Base-by-base conservation (phyloP, 106 monocot genomes). In the Alisma plantagoaquatica region DNA sequence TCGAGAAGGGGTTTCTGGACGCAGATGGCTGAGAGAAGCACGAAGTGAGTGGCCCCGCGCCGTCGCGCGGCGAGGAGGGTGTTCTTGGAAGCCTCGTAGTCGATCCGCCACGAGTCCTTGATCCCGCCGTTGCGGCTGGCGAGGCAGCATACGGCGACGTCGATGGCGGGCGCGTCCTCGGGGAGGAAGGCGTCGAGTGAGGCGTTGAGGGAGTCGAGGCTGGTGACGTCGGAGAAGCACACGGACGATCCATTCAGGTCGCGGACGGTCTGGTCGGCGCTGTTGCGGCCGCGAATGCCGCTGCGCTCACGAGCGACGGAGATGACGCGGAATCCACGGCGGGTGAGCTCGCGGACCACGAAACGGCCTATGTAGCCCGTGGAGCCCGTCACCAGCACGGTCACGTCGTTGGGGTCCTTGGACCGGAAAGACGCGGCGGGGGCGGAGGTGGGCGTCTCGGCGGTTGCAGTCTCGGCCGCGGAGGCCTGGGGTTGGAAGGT, bases 1-100 rank as follows among this genome's bases (percentile, higher is more conserved):
- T 84, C 93, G 21, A 94, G 84, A 20, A 84, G 83, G 0, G 93
- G 93, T 54, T 81, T 94, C 68, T 94, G 93, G 43, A 94, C 93
- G 64, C 93, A 94, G 53, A 94, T 84, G 46, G 93, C 93, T 5
- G 93, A 94, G 26, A 94, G 72, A 31, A 94, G 83, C 19, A 88
- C 93, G 57, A 94, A 94, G 51, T 94, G 87, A 10, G 62, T 6
- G 29, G 93, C 93, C 2, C 93, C 93, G 32, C 47, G 53, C 10
- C 54, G 48, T 26, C 80, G 74, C 17, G 73, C 87, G 32, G 83
- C 82, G 28, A 65, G 20, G 29, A 94, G 76, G 42, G 68, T 80
- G 77, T 94, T 83, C 3, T 57, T 53, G 38, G 83, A 65, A 33
- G 93, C 87, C 20, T 49, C 47, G 61, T 94, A 88, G 61, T 94